Conservation (phyloP, 768 basidiomycete species). For the Collybia nuda region DNA sequence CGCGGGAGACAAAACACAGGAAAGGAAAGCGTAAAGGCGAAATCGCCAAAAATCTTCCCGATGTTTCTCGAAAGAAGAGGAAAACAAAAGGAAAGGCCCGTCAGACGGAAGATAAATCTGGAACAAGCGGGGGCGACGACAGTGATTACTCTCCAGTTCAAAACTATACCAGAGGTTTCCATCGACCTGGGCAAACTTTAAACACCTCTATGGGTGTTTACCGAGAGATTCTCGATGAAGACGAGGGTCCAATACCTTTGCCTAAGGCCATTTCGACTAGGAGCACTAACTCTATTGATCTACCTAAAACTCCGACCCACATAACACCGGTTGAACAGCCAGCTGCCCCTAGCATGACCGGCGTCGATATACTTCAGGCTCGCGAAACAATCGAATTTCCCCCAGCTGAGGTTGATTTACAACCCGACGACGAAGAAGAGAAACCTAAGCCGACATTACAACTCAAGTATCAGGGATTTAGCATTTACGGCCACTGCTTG, state of each 20-base stretch:
- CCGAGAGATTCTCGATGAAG: conserved; percentile 17
- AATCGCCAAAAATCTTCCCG: neutral
- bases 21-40: conserved; percentile 20
- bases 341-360: conserved; percentile 12
- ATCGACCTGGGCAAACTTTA: conserved; percentile 6
- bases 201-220: neutral
- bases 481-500: conserved; percentile 68
- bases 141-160: conserved; percentile 6
- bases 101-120: conserved; percentile 20
- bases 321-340: too few species aligned
- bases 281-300: too few species aligned
- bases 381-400: conserved; percentile 6
- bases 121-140: conserved; percentile 16
- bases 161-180: neutral
- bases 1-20: conserved; percentile 13
- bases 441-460: conserved; percentile 73
- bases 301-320: too few species aligned
- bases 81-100: conserved; percentile 34
- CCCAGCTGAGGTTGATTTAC: conserved; percentile 37
- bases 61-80: conserved; percentile 25
- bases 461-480: conserved; percentile 70
- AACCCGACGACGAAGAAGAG: conserved; percentile 54
- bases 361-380: conserved; percentile 5
- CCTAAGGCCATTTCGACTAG: neutral
- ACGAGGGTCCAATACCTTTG: conserved; percentile 17